Evolutionary conservation across 495 filamentous ascomycete genomes (phyloP).

Genomic region (Hyphodiscus hymeniophilus): DNA sequence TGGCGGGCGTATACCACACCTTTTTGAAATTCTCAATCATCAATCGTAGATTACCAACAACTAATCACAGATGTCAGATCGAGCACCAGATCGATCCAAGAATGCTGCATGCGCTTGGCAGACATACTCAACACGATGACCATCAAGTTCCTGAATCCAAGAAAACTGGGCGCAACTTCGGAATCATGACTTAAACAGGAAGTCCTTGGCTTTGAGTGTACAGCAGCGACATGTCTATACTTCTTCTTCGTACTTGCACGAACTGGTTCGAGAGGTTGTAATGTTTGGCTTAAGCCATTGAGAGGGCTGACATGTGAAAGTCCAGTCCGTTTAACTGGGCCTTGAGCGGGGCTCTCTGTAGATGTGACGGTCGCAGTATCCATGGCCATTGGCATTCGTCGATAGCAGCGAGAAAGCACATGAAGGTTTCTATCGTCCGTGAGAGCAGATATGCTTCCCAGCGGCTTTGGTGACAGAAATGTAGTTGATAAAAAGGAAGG

Average conservation of each 20-base stretch:
- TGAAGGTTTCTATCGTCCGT: neutral
- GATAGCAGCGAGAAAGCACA: neutral
- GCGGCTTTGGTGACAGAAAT: neutral
- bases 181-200: conserved; percentile 85
- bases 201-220: conserved; percentile 61
- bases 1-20: neutral
- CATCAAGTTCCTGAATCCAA: conserved; percentile 95
- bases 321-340: conserved; percentile 13
- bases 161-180: conserved; percentile 64
- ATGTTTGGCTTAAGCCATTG: conserved; percentile 6
- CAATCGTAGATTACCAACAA: conserved; percentile 86
- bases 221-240: conserved; percentile 83
- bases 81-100: conserved; percentile 23
- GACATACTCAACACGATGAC: conserved; percentile 75
- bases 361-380: conserved; percentile 16
- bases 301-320: conserved; percentile 20
- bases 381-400: conserved; percentile 10
- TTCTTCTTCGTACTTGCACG: conserved; percentile 30
- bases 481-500: neutral
- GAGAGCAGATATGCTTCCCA: neutral
- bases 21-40: conserved; percentile 73
- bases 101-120: neutral
- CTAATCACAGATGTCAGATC: conserved; percentile 23
- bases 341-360: conserved; percentile 1
- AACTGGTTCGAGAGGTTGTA: conserved; percentile 18